Evolutionary conservation across 2,329 filamentous ascomycete species (phyloP), one percentile per base, ranked within the genome.

Genomic region (Colletotrichum theobromicola): DNA sequence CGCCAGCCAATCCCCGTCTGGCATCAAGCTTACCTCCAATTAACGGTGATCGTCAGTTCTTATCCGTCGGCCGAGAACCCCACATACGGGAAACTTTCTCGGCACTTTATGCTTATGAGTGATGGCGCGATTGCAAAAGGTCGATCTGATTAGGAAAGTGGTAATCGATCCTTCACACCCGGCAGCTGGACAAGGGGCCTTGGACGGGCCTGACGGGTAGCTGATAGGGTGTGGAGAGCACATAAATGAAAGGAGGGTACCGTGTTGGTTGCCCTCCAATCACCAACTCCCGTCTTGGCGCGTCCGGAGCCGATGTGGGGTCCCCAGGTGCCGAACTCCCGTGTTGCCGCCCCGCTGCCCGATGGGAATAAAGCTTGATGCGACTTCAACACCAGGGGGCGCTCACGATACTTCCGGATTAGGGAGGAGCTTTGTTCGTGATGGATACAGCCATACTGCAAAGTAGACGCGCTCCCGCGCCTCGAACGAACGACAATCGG

Each of bases 131-230:
- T 63, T 24, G 16, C 57, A 26, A 57, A 66, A 67, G 34, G 42
- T 28, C 13, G 46, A 35, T 58, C 63, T 16, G 34, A 63, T 46
- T 13, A 74, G 72, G 72, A 72, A 74, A 63, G 72, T 74, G 68
- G 72, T 74, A 72, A 57, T 53, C 46, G 10, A 30, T 55, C 57
- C 57, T 15, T 60, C 34, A 42, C 30, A 34, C n/a, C 35, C 35
- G 21, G 46, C 63, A 32, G 53, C 34, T 67, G 24, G 26, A 12
- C 42, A 18, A 9, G 30, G 30, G 42, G 42, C 10, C 42, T n/a
- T 50, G n/a, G n/a, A 50, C 42, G 42, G 42, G 42, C 42, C 42
- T 50, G 42, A 58, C 50, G 32, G 26, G 53, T 53, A 58, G 21
- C 50, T n/a, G 53, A 58, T 46, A 67, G 32, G 8, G 26, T 67